Evolutionary conservation across 768 basidiomycete genomes (phyloP).

Genomic region (Punctularia strigosozonata): DNA sequence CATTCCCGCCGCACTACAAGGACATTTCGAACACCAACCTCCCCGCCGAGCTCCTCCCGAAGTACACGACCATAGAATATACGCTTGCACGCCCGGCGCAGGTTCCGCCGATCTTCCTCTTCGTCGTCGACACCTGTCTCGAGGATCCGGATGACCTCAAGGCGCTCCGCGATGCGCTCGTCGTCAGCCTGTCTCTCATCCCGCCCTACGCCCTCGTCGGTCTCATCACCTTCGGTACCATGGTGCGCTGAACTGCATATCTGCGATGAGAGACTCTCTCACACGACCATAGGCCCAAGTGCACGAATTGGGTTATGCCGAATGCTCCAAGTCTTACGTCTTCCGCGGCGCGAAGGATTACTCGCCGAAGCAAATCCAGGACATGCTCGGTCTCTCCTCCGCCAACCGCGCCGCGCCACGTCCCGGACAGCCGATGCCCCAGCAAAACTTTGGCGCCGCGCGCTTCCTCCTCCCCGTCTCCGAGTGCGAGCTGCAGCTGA

Average conservation of each 20-base stretch:
- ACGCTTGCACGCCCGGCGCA: conserved; percentile 87
- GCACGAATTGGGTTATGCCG: conserved; percentile 92
- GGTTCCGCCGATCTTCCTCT: conserved; percentile 93
- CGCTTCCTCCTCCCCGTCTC: conserved; percentile 87
- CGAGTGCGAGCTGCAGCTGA: conserved; percentile 94
- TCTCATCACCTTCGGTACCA: conserved; percentile 92
- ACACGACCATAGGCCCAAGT: conserved; percentile 71
- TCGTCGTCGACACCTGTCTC: conserved; percentile 94
- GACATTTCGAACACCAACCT: conserved; percentile 96
- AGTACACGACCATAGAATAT: conserved; percentile 99
- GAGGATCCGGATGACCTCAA: conserved; percentile 95
- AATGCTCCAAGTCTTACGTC: conserved; percentile 97
- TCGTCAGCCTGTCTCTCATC: conserved; percentile 85
- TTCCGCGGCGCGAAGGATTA: conserved; percentile 99
- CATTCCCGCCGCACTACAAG: conserved; percentile 98
- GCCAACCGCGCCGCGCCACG: conserved; percentile 77
- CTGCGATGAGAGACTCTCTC: neutral
- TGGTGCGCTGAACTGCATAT: conserved; percentile 43
- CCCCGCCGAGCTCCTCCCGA: conserved; percentile 90
- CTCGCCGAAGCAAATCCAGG: conserved; percentile 89
- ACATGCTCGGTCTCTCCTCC: conserved; percentile 87
- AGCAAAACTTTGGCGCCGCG: conserved; percentile 72
- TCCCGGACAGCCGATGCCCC: conserved; percentile 73
- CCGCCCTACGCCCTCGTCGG: conserved; percentile 94
- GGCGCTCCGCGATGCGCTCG: conserved; percentile 87